Evolutionary conservation across 2,329 filamentous ascomycete genomes (phyloP).

Genomic region (Chalaropsis ovoidea): DNA sequence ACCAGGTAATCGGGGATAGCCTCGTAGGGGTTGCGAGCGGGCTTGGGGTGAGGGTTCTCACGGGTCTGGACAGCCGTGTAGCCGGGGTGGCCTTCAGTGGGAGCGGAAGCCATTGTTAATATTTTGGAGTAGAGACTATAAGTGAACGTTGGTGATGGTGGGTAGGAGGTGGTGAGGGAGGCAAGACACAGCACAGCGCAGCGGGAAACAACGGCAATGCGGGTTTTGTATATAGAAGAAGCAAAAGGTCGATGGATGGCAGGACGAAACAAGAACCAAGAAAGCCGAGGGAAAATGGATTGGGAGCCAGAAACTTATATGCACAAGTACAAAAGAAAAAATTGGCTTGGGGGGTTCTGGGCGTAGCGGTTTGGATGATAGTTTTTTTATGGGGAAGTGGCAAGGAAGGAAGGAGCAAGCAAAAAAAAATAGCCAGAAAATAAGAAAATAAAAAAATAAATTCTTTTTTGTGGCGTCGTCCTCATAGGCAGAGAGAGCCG

Average conservation of each 20-base stretch:
- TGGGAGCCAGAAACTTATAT: constrained; percentile 23
- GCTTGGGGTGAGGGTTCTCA: constrained; percentile 26
- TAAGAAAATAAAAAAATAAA: constrained; percentile 9
- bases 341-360: neutral
- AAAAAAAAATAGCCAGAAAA: neutral
- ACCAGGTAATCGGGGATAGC: constrained; percentile 59
- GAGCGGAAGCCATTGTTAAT: constrained; percentile 25
- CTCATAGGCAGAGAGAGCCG: constrained; percentile 14
- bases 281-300: constrained; percentile 14
- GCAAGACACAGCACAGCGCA: constrained; percentile 2
- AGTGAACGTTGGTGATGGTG: constrained; percentile 8
- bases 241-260: constrained; percentile 10
- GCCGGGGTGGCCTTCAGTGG: constrained; percentile 25
- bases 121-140: neutral
- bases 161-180: neutral
- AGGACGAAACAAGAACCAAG: constrained; percentile 20
- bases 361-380: neutral
- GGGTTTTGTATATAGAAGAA: neutral
- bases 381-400: constrained; percentile 22
- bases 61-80: constrained; percentile 25
- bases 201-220: constrained; percentile 12
- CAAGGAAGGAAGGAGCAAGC: constrained; percentile 19
- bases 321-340: constrained; percentile 12
- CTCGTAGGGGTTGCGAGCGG: constrained; percentile 43
- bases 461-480: constrained; percentile 15